Conservation (phyloP, 2,329 filamentous ascomycete species). For the Pyricularia grisea region DNA sequence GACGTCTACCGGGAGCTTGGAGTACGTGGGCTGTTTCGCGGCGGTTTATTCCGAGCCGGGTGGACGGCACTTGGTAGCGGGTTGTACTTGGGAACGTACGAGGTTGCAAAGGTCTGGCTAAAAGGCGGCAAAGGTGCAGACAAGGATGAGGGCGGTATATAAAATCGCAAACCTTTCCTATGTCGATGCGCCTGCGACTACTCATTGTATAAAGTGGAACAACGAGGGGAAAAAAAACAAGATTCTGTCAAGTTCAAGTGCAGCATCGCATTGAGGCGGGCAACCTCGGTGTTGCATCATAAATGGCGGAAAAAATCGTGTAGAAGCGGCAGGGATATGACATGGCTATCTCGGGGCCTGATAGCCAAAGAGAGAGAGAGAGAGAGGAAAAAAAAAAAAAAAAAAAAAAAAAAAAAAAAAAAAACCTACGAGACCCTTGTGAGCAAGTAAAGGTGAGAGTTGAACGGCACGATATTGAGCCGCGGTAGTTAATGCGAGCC, state of each 20-base stretch:
- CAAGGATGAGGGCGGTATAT: conserved; percentile 22
- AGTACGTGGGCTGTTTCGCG: conserved; percentile 65
- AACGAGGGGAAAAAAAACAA: neutral
- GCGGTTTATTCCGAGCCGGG: conserved; percentile 59
- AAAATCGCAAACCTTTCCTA: neutral
- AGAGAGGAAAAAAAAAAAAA: no score
- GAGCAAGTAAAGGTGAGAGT: neutral
- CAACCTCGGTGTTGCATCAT: neutral
- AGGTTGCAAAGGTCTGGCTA: conserved; percentile 63
- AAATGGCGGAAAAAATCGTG: neutral
- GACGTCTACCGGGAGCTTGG: conserved; percentile 60
- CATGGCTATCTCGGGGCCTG: neutral
- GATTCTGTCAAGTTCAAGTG: neutral
- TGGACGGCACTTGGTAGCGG: conserved; percentile 82
- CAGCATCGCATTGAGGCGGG: neutral
- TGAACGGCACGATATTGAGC: neutral
- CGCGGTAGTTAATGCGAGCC: neutral
- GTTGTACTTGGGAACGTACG: conserved; percentile 79
- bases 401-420: no score
- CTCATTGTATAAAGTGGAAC: neutral
- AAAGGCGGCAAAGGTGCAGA: conserved; percentile 29
- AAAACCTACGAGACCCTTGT: neutral
- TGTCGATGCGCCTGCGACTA: neutral
- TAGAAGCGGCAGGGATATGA: neutral
- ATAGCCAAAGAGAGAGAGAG: no score